Evolutionary conservation across 2,329 filamentous ascomycete species (phyloP).

Genomic region (Xylariaceae sp.): DNA sequence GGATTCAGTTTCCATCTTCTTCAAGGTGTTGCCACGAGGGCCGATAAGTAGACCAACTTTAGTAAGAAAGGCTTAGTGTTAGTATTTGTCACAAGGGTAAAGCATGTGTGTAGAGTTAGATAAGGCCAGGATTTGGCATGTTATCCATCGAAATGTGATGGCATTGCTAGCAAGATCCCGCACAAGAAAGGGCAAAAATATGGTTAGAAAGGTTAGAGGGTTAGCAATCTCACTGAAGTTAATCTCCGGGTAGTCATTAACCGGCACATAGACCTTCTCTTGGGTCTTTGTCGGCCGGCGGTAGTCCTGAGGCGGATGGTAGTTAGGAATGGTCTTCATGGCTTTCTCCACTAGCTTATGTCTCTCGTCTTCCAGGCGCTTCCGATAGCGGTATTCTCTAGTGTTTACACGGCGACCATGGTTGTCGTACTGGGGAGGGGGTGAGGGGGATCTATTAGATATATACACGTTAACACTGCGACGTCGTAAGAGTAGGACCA

Average conservation of each 20-base stretch:
- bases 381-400: constrained; percentile 96
- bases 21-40: constrained; percentile 98
- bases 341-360: constrained; percentile 99
- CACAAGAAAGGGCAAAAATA: constrained; percentile 42
- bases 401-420: constrained; percentile 99
- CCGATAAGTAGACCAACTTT: constrained; percentile 99
- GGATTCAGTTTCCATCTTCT: constrained; percentile 99
- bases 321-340: constrained; percentile 99
- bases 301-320: constrained; percentile 97
- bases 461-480: constrained; percentile 18
- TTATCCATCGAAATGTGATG: constrained; percentile 39
- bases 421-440: constrained; percentile 97
- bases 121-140: constrained; percentile 34
- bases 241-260: constrained; percentile 99
- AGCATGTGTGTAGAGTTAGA: constrained; percentile 41
- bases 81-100: constrained; percentile 61
- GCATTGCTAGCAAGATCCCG: constrained; percentile 51
- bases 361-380: constrained; percentile 96
- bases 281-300: constrained; percentile 99
- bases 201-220: constrained; percentile 84
- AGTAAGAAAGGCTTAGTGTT: constrained; percentile 85
- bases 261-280: constrained; percentile 99
- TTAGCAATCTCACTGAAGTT: constrained; percentile 99
- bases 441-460: constrained; percentile 80
- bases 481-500: background rate